Conservation (phyloP, 1,284 basidiomycete species). For the Mycosarcoma maydis region DNA sequence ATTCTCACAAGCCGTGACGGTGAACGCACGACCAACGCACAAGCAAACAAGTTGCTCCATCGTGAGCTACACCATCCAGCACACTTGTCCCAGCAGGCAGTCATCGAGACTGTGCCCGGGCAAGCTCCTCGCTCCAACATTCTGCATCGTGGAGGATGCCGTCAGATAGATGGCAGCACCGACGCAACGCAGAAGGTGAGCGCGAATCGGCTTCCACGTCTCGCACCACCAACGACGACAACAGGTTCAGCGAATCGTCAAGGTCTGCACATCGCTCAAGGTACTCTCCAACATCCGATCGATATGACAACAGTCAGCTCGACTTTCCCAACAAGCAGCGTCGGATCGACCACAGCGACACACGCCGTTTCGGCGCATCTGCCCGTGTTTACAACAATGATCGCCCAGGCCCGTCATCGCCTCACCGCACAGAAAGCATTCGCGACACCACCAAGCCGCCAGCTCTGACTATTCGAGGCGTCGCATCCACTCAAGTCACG, state of each 20-base stretch:
- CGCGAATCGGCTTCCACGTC: background rate
- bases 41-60: too few relatives aligned
- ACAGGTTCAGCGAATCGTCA: constrained; percentile 12
- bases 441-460: constrained; percentile 11
- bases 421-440: constrained; percentile 9
- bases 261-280: constrained; percentile 7
- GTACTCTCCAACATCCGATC: constrained; percentile 1
- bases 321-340: constrained; percentile 30
- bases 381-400: constrained; percentile 3
- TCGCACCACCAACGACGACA: constrained; percentile 3
- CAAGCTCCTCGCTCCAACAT: background rate
- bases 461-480: constrained; percentile 30
- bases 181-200: constrained; percentile 20
- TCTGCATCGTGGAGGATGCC: constrained; percentile 11
- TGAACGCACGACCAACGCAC: too few relatives aligned
- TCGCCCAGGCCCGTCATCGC: constrained; percentile 9
- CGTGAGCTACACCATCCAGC: background rate
- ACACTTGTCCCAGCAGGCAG: background rate
- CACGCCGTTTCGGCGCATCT: background rate
- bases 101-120: constrained; percentile 1
- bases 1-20: too few relatives aligned
- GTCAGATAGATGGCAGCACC: constrained; percentile 33
- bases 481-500: constrained; percentile 18
- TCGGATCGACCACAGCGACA: constrained; percentile 18
- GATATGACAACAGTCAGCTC: constrained; percentile 11